These are phyloP conservation scores for Tricholoma terreum DNA, from an alignment of 768 basidiomycete genomes.

Conservation along the genomic window DNA sequence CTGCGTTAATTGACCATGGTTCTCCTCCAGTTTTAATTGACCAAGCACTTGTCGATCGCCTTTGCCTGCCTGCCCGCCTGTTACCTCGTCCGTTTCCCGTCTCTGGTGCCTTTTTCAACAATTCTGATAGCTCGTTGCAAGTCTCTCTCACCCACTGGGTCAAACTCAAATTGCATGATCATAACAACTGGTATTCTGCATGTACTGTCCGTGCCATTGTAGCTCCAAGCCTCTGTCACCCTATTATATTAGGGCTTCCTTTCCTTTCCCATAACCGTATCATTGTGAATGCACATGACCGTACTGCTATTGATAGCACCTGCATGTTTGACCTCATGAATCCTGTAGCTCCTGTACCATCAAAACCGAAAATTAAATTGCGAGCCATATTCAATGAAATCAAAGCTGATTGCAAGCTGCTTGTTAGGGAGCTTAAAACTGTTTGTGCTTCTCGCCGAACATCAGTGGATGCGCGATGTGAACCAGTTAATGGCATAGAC, in stretches of 20 bases:
- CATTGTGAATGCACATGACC: neutral
- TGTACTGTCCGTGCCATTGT: no score
- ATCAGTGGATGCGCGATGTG: neutral
- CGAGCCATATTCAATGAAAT: neutral
- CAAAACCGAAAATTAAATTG: neutral
- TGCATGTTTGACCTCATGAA: neutral
- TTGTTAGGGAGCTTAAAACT: neutral
- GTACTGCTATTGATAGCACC: neutral
- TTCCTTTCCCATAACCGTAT: neutral
- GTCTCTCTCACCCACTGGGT: no score
- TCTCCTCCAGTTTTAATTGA: no score
- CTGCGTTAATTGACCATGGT: no score
- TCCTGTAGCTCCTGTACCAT: neutral
- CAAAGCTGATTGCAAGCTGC: neutral
- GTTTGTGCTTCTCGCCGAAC: neutral
- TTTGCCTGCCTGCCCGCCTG: neutral
- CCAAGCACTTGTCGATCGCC: neutral
- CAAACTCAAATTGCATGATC: no score
- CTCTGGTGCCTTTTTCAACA: no score
- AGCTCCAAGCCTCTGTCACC: no score
- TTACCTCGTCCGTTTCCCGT: neutral
- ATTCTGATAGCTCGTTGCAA: no score
- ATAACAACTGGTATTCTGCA: neutral
- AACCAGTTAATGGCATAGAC: neutral
- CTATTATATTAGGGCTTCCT: neutral